Evolutionary conservation across 164 flowering plant species (phyloP).

Genomic region (Macadamia integrifolia): DNA sequence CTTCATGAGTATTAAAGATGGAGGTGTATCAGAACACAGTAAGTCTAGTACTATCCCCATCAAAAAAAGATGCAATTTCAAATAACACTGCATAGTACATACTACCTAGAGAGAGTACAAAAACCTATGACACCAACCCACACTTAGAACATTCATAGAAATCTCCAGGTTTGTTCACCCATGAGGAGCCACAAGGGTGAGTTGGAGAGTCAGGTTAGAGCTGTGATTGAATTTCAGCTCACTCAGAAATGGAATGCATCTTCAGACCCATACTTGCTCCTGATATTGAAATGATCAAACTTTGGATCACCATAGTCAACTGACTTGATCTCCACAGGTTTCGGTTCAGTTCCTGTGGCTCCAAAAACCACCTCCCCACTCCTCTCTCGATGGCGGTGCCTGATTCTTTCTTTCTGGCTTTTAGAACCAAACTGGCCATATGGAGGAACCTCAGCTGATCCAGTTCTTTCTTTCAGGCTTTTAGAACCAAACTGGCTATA

Average conservation of each 20-base stretch:
- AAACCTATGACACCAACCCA: not conserved
- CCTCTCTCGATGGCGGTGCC: conserved; percentile 69
- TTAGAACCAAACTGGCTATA: conserved; percentile 43
- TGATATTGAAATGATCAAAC: conserved; percentile 60
- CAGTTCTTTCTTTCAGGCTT: conserved; percentile 67
- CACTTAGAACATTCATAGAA: not conserved
- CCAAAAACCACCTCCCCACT: conserved; percentile 50
- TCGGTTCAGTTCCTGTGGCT: conserved; percentile 35
- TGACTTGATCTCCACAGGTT: conserved; percentile 53
- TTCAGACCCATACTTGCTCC: conserved; percentile 50
- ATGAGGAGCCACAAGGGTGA: not conserved
- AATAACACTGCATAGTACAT: not conserved
- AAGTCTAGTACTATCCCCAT: no score
- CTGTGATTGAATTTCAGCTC: not conserved
- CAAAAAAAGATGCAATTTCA: not conserved
- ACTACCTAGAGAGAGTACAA: not conserved
- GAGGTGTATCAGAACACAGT: no score
- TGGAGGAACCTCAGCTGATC: conserved; percentile 47
- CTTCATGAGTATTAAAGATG: no score
- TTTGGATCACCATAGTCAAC: conserved; percentile 50
- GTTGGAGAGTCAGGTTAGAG: not conserved
- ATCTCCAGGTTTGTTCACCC: not conserved
- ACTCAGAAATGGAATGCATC: conserved; percentile 42
- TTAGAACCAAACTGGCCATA: conserved; percentile 43
- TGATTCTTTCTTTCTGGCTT: conserved; percentile 61